phyloP scores from a whole-genome alignment of 2,329 filamentous ascomycete species.

The Monosporascus sp. region DNA sequence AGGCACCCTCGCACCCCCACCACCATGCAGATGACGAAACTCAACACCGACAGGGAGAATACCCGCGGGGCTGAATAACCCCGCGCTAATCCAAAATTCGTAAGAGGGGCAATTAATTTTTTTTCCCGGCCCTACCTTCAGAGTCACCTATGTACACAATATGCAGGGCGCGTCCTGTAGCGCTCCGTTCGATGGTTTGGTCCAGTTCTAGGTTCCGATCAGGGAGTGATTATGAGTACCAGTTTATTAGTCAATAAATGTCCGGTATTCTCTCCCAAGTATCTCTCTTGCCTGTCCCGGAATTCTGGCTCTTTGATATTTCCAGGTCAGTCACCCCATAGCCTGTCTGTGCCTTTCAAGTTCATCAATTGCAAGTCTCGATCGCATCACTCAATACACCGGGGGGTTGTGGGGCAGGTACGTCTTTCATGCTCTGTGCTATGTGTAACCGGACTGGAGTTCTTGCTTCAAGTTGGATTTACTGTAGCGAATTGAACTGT shows the following conservation, averaged over 20 bases:
- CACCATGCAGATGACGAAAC: background rate
- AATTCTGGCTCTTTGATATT: background rate
- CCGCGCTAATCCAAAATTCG: conserved; percentile 17
- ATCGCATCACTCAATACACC: background rate
- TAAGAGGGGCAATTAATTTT: conserved; percentile 27
- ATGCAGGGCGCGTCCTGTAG: background rate
- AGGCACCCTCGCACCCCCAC: background rate
- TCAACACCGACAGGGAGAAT: background rate
- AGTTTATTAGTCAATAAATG: background rate
- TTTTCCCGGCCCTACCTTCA: background rate
- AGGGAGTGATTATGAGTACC: background rate
- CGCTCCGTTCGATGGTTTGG: background rate
- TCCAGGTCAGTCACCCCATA: background rate
- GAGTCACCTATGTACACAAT: no score
- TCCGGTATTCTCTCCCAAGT: background rate
- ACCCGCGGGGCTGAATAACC: background rate
- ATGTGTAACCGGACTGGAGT: no score
- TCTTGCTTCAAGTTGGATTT: conserved; percentile 6
- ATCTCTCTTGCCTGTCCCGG: background rate
- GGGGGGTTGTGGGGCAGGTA: conserved; percentile 11
- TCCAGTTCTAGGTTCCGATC: background rate
- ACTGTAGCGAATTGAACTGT: conserved; percentile 5
- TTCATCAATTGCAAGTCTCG: background rate
- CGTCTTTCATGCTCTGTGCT: background rate
- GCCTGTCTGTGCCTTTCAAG: background rate